phyloP scores from a whole-genome alignment of 352 stramenopile species.

The Globisporangium cederbergense region DNA sequence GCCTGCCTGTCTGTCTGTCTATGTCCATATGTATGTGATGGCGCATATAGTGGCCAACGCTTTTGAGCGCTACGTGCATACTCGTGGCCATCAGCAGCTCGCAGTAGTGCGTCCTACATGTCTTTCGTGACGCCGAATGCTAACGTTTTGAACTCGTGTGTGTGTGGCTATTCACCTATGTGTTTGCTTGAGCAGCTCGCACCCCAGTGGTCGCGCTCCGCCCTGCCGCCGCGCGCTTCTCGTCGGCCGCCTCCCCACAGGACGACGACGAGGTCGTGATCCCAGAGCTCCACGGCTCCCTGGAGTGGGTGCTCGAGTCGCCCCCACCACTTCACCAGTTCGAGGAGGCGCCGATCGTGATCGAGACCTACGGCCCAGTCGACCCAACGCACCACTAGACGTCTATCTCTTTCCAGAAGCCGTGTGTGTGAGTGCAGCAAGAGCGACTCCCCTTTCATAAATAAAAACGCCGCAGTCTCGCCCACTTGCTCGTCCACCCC shows the following conservation, averaged over 20 bases:
- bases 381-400: constrained; percentile 79
- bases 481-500: neutral
- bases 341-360: constrained; percentile 82
- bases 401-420: neutral
- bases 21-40: neutral
- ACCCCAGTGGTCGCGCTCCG: constrained; percentile 42
- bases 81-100: constrained; percentile 10
- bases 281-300: constrained; percentile 73
- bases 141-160: neutral
- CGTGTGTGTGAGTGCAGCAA: constrained; percentile 1
- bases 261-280: constrained; percentile 76
- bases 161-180: neutral
- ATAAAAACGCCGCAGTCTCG: constrained; percentile 1
- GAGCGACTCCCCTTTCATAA: constrained; percentile 13
- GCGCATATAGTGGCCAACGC: neutral
- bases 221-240: constrained; percentile 45
- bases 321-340: constrained; percentile 89
- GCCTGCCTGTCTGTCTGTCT: neutral
- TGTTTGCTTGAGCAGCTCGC: constrained; percentile 33
- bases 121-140: neutral
- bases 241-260: constrained; percentile 49
- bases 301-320: constrained; percentile 84
- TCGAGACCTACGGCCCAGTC: constrained; percentile 84
- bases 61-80: neutral
- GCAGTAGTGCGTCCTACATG: neutral